Percentiles rank a stretch among this genome's conserved stretches.
phyloP scores from a whole-genome alignment of 768 basidiomycete genomes.

The Termitomyces sp. region DNA sequence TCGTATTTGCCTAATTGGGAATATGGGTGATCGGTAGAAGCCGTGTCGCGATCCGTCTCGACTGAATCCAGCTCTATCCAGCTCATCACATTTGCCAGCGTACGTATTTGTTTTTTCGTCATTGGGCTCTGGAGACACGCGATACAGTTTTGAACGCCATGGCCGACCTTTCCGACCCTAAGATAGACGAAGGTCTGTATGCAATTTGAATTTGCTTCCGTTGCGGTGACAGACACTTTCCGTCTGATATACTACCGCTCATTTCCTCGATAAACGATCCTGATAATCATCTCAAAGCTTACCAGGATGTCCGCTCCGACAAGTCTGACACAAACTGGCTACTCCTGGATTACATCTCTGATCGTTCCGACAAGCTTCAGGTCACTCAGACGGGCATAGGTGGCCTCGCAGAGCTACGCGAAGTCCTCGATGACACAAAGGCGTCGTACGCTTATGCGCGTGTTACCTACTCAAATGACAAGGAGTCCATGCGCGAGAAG shows the following conservation, averaged over 20 bases:
- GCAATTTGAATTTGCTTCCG: neutral
- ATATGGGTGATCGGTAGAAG: constrained; percentile 20
- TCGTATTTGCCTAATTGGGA: constrained; percentile 5
- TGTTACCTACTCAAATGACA: constrained; percentile 81
- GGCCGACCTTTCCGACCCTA: constrained; percentile 76
- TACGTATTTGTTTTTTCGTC: neutral
- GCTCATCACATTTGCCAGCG: neutral
- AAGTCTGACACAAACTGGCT: constrained; percentile 89
- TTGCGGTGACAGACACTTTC: neutral
- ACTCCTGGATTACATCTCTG: constrained; percentile 83
- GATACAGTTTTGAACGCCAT: constrained; percentile 26
- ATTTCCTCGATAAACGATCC: constrained; percentile 19
- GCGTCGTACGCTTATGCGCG: constrained; percentile 85
- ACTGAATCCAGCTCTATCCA: constrained; percentile 1
- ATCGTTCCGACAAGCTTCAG: constrained; percentile 75
- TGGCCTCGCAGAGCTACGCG: constrained; percentile 72
- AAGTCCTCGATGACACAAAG: constrained; percentile 61
- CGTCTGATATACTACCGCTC: constrained; percentile 4
- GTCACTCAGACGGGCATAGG: constrained; percentile 77
- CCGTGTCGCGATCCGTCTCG: constrained; percentile 8
- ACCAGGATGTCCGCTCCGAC: constrained; percentile 80
- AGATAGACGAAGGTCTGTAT: constrained; percentile 62
- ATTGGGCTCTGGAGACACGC: neutral
- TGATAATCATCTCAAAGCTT: constrained; percentile 43
- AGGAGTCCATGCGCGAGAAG: constrained; percentile 84